Conservation (phyloP, 73 alveolate genomes). For the Paramecium sexaurelia region DNA sequence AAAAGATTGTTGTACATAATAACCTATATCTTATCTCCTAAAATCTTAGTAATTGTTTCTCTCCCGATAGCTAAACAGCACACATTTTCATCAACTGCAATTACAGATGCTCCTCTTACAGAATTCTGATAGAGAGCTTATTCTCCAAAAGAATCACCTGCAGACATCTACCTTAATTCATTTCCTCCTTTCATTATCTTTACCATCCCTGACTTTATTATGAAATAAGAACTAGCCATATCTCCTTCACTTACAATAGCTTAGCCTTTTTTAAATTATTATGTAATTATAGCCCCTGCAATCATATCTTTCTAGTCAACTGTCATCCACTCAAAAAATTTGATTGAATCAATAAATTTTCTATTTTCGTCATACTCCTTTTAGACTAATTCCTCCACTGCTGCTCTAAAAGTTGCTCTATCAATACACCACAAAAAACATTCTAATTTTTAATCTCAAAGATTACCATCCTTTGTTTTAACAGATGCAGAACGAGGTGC, state of each 20-base stretch:
- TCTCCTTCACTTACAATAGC: constrained; percentile 73
- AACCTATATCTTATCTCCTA: constrained; percentile 68
- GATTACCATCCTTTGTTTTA: constrained; percentile 62
- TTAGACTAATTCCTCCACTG: constrained; percentile 68
- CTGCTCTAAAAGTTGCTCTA: constrained; percentile 72
- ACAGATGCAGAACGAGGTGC: constrained; percentile 73
- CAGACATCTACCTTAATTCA: constrained; percentile 70
- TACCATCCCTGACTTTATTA: constrained; percentile 69
- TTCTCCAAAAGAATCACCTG: constrained; percentile 76
- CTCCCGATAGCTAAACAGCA: constrained; percentile 70
- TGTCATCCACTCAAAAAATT: constrained; percentile 70
- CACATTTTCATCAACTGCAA: constrained; percentile 65
- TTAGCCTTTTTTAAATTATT: constrained; percentile 60
- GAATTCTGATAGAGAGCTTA: constrained; percentile 69
- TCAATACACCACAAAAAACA: constrained; percentile 72
- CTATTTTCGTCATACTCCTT: constrained; percentile 69
- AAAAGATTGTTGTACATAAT: constrained; percentile 66
- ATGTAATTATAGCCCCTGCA: constrained; percentile 64
- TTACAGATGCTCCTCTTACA: constrained; percentile 71
- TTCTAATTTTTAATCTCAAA: not conserved
- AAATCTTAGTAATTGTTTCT: constrained; percentile 60
- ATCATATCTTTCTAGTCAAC: constrained; percentile 61
- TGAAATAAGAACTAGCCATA: constrained; percentile 65
- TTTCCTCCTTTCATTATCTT: constrained; percentile 64
- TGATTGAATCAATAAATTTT: constrained; percentile 66